A percentile compares a stretch with the other conserved stretches of the same genome.
phyloP scores from a whole-genome alignment of 208 protist species.

The Leishmania tarentolae region DNA sequence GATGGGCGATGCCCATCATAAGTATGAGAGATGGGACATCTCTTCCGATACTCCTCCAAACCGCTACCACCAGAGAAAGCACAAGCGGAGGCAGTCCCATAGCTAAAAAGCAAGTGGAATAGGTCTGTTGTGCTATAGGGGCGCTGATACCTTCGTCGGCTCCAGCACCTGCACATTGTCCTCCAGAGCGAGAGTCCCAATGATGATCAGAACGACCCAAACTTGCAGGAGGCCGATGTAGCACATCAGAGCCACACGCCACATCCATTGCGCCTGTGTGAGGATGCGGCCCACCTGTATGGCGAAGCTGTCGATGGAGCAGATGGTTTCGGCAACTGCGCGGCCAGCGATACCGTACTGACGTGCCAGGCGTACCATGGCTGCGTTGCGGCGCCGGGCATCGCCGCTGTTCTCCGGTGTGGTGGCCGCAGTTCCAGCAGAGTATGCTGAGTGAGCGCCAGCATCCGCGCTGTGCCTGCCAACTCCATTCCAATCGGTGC shows the following conservation, averaged over 20 bases:
- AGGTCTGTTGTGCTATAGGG: not conserved
- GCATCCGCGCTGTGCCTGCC: not conserved
- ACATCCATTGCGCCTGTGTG: slow-evolving; percentile 28
- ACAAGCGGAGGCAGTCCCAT: not conserved
- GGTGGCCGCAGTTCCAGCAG: not conserved
- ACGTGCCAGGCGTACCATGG: slow-evolving; percentile 22
- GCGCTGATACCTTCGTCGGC: not conserved
- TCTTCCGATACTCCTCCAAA: no score
- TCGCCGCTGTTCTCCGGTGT: slow-evolving; percentile 2
- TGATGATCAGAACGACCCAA: slow-evolving; percentile 38
- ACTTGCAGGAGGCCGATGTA: slow-evolving; percentile 65
- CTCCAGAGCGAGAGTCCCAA: slow-evolving; percentile 22
- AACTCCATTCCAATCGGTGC: not conserved
- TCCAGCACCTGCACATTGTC: not conserved
- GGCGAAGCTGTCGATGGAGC: slow-evolving; percentile 32
- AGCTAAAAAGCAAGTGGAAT: not conserved
- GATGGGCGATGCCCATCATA: not conserved
- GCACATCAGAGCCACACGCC: slow-evolving; percentile 40
- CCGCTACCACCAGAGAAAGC: not conserved
- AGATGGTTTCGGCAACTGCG: slow-evolving; percentile 7
- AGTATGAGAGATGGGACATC: no score
- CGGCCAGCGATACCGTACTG: slow-evolving; percentile 24
- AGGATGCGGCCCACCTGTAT: slow-evolving; percentile 40
- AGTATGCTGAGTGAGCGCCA: not conserved
- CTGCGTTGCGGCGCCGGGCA: slow-evolving; percentile 17